Conservation (phyloP, 75 land plant genomes). For the Pinus tabuliformis region DNA sequence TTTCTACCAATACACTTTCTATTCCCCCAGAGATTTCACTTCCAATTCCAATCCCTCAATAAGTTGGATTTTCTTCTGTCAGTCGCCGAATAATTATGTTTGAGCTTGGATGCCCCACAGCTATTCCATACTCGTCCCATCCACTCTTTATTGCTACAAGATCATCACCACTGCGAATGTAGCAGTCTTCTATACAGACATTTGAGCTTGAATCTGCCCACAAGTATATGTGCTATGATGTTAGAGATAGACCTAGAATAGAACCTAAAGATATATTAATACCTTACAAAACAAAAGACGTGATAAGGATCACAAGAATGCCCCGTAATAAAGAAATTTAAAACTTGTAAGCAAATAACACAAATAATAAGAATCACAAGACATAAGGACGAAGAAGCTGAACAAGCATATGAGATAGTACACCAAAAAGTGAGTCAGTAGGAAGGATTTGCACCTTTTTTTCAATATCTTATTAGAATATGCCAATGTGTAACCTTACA, state of each 20-base stretch:
- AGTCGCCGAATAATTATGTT: constrained; percentile 53
- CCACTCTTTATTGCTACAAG: constrained; percentile 78
- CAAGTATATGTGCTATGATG: background rate
- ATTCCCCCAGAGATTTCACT: constrained; percentile 93
- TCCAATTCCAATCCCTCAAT: constrained; percentile 76
- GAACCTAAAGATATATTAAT: background rate
- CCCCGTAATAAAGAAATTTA: too few species aligned
- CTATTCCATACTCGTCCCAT: constrained; percentile 90
- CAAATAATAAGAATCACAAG: too few species aligned
- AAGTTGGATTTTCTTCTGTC: constrained; percentile 38
- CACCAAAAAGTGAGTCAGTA: too few species aligned
- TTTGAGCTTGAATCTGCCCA: constrained; percentile 65
- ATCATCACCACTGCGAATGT: constrained; percentile 66
- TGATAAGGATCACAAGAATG: too few species aligned
- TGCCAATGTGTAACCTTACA: too few species aligned
- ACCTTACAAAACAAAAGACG: too few species aligned
- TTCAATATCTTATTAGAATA: too few species aligned
- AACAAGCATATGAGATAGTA: too few species aligned
- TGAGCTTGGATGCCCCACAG: constrained; percentile 62
- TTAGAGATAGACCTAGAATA: background rate
- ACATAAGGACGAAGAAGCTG: too few species aligned
- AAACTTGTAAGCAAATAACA: too few species aligned
- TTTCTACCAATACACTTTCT: constrained; percentile 37
- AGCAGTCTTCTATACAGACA: constrained; percentile 76
- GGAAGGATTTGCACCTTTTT: too few species aligned